Evolutionary conservation across 2,329 filamentous ascomycete species (phyloP), one percentile per base, ranked within the genome.

Genomic region (Chaetomium strumarium): DNA sequence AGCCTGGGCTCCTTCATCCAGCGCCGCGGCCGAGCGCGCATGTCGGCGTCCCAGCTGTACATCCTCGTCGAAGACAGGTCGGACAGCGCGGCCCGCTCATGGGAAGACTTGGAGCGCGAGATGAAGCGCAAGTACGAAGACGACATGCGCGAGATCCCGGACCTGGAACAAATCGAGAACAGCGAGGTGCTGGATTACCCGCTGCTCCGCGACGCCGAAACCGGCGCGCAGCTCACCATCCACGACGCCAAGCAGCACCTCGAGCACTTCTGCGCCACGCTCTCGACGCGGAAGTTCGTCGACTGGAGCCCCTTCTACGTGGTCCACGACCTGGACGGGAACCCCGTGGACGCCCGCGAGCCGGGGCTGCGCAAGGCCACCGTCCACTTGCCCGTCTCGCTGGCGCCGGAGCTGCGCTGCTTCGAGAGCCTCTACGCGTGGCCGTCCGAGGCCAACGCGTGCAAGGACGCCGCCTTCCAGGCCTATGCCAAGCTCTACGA

Each of bases 401-500:
- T 97, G 1, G 78, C 87, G n/a, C 70, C 76, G 4, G 66, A 75
- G 12, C 67, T 90, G 10, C 80, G 86, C 14, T 70, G 68, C 37
- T 74, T 78, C 0, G 61, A 69, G 19, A 80, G 85, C 47, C 65
- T 67, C 29, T 57, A 65, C 34, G 57, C 66, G n/a, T 96, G 90
- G 90, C 67, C 60, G 11, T 87, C 83, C 0, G 85, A 93, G 62
- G 79, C 75, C 52, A 83, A 81, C 59, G 90, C 90, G 0, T 83
- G 75, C 59, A 89, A 86, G 63, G 92, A 96, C 67, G 89, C 86
- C 1, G 86, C 89, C 0, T 93, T 95, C 56, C 80, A 88, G 62
- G 88, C 90, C 1, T 96, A 91, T 63, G 69, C 80, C 19, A 75
- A 74, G 5, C 73, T 97, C 0, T 83, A 92, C 63, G 61, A 79